Base-by-base conservation (phyloP, 2,329 filamentous ascomycete genomes). In the Pestalotiopsis sp. region DNA sequence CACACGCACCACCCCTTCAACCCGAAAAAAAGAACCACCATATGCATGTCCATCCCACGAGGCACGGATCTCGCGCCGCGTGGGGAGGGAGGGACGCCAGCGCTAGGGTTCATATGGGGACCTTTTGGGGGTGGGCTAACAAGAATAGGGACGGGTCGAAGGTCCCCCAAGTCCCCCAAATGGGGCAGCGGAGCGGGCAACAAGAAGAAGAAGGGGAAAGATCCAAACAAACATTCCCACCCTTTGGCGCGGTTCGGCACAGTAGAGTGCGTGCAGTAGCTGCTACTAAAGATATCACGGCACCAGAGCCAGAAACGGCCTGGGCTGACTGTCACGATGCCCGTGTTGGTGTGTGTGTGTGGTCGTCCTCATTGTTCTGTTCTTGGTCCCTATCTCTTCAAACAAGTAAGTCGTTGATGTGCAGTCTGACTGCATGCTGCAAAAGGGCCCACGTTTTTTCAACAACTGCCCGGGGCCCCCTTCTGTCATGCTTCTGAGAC, bases 201-300 rank as follows among this genome's bases (percentile, higher is more conserved):
- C 31, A 36, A 27, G 31, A 36, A 36, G 31, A 36, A 36, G 31
- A 23, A 23, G 23, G 23, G 31, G 6, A 39, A 14, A 23, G 39
- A 31, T 25, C 25, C 27, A 62, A 31, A 14, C 60, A 31, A 31
- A 14, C 17, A 14, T 62, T 45, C 41, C 61, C 36, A 64, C 61
- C 27, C 6, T 23, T 52, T 5, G 45, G 14, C 17, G 9, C 17
- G 45, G 45, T 52, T 52, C 41, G 41, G 39, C 12, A 45, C 45
- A 23, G 52, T 59, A 60, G n/a, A 67, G 65, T 67, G 57, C 57
- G 27, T 67, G 65, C 65, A 67, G 65, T 67, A 67, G 65, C 49
- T 59, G 65, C 65, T 67, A 31, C 65, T 67, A 67, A 67, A 67
- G 65, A 67, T 67, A 59, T 60, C 31, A 39, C n/a, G n/a, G 27